Percentiles rank a stretch among this genome's conserved stretches.
Evolutionary conservation across 1,284 basidiomycete species (phyloP).

Genomic region (Hortiboletus rubellus): DNA sequence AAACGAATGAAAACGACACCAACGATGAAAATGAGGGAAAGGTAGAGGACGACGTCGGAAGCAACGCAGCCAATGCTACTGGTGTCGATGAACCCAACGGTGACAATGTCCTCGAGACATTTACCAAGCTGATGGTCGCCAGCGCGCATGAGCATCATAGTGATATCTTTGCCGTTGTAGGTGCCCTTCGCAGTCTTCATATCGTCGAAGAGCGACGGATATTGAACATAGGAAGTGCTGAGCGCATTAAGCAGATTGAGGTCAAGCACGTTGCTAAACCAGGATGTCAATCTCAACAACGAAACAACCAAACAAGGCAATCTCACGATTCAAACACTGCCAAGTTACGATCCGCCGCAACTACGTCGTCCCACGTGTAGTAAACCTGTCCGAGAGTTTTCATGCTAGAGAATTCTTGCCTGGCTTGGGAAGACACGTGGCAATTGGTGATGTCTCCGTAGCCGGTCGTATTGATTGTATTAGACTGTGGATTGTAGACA

Average conservation of each 20-base stretch:
- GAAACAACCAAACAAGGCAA: constrained; percentile 1
- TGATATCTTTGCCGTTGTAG: constrained; percentile 84
- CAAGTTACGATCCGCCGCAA: constrained; percentile 70
- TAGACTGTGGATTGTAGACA: constrained; percentile 71
- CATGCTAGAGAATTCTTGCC: constrained; percentile 50
- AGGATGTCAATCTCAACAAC: constrained; percentile 9
- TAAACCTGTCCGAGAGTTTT: constrained; percentile 81
- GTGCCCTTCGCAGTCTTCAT: constrained; percentile 71
- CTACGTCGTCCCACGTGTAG: constrained; percentile 89
- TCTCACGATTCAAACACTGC: constrained; percentile 90
- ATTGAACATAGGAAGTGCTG: constrained; percentile 72
- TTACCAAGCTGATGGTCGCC: constrained; percentile 66
- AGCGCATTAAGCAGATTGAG: constrained; percentile 85
- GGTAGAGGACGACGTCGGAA: constrained; percentile 90
- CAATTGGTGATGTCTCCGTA: constrained; percentile 71
- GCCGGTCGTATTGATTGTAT: constrained; percentile 62
- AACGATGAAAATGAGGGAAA: constrained; percentile 96
- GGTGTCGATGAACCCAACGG: constrained; percentile 93
- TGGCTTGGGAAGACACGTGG: constrained; percentile 63
- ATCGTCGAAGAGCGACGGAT: constrained; percentile 80
- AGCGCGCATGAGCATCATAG: constrained; percentile 75
- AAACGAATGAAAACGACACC: constrained; percentile 97
- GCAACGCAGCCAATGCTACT: constrained; percentile 95
- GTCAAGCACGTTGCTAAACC: constrained; percentile 80
- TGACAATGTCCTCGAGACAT: constrained; percentile 85